Conservation (phyloP, 139 green algal genomes). For the Pleodorina starrii region DNA sequence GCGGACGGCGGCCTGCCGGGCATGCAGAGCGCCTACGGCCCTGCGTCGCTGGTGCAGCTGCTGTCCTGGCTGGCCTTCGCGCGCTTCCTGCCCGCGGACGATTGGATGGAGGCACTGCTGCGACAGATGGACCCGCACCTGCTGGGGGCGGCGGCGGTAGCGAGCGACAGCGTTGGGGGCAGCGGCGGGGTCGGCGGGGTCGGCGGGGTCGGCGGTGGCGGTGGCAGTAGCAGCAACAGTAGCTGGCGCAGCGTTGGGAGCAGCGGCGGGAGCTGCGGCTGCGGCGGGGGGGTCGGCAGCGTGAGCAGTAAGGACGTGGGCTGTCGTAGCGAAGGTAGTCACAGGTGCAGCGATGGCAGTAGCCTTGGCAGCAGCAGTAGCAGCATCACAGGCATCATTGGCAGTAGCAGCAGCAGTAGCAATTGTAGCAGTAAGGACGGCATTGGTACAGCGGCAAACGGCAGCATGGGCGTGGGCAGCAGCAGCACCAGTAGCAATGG, state of each 20-base stretch:
- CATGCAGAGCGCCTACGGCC: constrained; percentile 11
- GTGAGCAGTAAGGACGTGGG: too few species aligned
- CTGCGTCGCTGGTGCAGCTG: constrained; percentile 22
- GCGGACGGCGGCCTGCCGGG: constrained; percentile 6
- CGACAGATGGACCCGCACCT: neutral
- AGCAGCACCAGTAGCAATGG: neutral
- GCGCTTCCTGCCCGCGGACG: constrained; percentile 3
- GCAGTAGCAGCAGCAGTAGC: neutral
- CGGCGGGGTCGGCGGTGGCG: too few species aligned
- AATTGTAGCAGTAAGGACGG: neutral
- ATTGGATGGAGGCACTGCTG: constrained; percentile 12
- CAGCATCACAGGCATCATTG: neutral
- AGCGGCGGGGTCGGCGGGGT: too few species aligned
- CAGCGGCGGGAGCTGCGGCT: too few species aligned
- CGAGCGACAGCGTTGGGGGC: too few species aligned
- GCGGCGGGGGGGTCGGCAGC: too few species aligned
- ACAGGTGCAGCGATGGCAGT: neutral
- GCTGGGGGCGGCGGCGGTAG: too few species aligned
- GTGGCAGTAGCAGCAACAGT: too few species aligned
- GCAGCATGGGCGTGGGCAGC: neutral
- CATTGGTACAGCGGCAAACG: neutral
- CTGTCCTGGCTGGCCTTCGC: constrained; percentile 20
- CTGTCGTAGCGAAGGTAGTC: too few species aligned
- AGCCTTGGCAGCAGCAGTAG: neutral
- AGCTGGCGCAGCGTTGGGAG: too few species aligned